Evolutionary conservation across 2,329 filamentous ascomycete genomes (phyloP).

Genomic region (Monosporascus sp.): DNA sequence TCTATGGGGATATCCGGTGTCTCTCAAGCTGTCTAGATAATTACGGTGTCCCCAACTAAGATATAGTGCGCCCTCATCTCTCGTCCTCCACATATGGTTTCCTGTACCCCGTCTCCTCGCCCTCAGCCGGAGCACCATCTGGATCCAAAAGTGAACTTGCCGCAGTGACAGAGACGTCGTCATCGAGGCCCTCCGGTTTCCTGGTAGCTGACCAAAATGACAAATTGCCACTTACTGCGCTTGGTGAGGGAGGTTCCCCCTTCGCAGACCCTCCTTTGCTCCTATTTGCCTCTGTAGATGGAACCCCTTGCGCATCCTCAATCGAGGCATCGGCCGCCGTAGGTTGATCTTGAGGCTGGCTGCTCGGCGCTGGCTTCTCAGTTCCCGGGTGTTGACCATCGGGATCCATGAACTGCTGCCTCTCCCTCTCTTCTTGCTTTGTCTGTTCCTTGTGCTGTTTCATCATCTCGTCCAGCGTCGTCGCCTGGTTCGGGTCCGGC

Average conservation of each 20-base stretch:
- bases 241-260: slow-evolving; percentile 13
- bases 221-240: slow-evolving; percentile 17
- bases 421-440: slow-evolving; percentile 16
- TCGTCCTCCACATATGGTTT: slow-evolving; percentile 22
- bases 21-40: no score
- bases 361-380: not conserved
- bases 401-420: slow-evolving; percentile 8
- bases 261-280: not conserved
- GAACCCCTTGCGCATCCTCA: not conserved
- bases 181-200: slow-evolving; percentile 12
- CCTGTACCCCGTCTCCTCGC: slow-evolving; percentile 9
- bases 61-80: not conserved
- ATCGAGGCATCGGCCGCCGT: not conserved
- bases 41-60: no score
- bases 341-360: not conserved
- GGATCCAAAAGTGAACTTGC: slow-evolving; percentile 17
- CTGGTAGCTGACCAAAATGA: slow-evolving; percentile 21
- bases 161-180: slow-evolving; percentile 18
- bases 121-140: slow-evolving; percentile 1
- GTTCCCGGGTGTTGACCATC: slow-evolving; percentile 6
- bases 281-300: not conserved
- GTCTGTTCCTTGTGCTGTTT: slow-evolving; percentile 22
- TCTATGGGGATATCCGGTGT: no score
- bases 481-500: slow-evolving; percentile 14
- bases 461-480: slow-evolving; percentile 27